Base-by-base conservation (phyloP, 1,139 yeast genomes). In the Kazachstania sp. region DNA sequence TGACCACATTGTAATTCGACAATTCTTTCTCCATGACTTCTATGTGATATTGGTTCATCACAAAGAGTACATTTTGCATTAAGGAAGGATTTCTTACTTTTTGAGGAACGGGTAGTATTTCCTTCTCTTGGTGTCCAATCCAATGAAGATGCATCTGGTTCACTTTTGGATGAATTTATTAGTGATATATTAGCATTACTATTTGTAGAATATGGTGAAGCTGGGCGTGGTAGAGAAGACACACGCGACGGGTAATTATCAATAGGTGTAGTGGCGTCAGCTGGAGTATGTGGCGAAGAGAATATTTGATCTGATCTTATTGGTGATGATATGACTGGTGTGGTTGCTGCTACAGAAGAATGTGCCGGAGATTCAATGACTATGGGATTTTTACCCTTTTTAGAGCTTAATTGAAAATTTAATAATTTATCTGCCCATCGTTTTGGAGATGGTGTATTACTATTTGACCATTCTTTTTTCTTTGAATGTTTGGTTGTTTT, bases 1-100 rank as follows among this genome's bases (percentile, higher is more conserved):
- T 64, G 68, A 6, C 57, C 56, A 51, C 68, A 64, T 42, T 53
- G 55, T 19, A 64, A 51, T 41, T 58, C 59, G n/a, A 64, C 54
- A 2, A 64, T 53, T 44, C 60, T 58, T 46, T 64, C 68, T 8
- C 61, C 64, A 19, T 49, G 50, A 16, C 61, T 54, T 43, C 63
- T 59, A 40, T 58, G 58, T 6, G 59, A 58, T 6, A 62, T 57
- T 11, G 57, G 54, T 45, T 64, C 68, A 18, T 60, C 58, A 49
- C 68, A 64, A 15, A 64, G 49, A 9, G 66, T 58, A 43, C 68
- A 64, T n/a, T 48, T 43, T 36, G 52, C 59, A 31, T 57, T 55
- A 8, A 59, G 43, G 30, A 61, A 61, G 1, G 65, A 62, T 46
- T 59, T 63, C 41, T 59, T 61, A 4, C 32, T 15, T 9, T 18